Evolutionary conservation across 2,329 filamentous ascomycete genomes (phyloP), one percentile per base, ranked within the genome.

Genomic region (Mycosphaerelloides madeirae): DNA sequence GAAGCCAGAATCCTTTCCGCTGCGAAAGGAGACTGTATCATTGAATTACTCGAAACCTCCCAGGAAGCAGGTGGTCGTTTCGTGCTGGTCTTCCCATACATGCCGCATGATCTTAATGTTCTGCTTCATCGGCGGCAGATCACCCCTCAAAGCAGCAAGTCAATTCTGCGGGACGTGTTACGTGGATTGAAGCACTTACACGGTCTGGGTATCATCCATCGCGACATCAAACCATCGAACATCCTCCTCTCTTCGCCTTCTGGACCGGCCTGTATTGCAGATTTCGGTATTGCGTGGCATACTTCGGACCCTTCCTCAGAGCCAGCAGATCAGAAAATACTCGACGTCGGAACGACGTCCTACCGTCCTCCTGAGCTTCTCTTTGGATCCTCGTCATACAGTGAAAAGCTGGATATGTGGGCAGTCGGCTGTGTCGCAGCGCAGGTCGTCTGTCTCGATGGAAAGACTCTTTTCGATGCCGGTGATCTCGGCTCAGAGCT

Each of bases 221-320:
- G 93, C 44, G 93, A 98, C 61, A 72, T 98, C 62, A 98, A 98
- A 61, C 93, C 93, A 1, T 89, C 88, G 0, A 95, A 95, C 41
- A 77, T 98, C 29, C 56, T 66, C 3, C 52, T 66, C 8, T 34
- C 52, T 3, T 53, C 55, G 12, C 46, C 56, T 3, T 41, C 39
- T 19, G 89, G 89, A 6, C 91, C 87, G 3, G 87, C 86, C 3
- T 85, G 83, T 55, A 75, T 98, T 2, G 81, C 87, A 29, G 93
- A 98, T 65, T 97, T 98, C 68, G 91, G 93, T 39, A 94, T 93
- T 31, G 81, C 90, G 7, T 96, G 89, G 89, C 81, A 84, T 54
- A 78, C 84, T 2, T 65, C 74, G 9, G 67, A 72, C 16, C 53
- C 66, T 5, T 67, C 69, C 3, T 76, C 78, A 12, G 93, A 98